These are phyloP conservation scores for Porphyrellus cyaneotinctus DNA, from an alignment of 768 basidiomycete genomes.

Conservation along the genomic window DNA sequence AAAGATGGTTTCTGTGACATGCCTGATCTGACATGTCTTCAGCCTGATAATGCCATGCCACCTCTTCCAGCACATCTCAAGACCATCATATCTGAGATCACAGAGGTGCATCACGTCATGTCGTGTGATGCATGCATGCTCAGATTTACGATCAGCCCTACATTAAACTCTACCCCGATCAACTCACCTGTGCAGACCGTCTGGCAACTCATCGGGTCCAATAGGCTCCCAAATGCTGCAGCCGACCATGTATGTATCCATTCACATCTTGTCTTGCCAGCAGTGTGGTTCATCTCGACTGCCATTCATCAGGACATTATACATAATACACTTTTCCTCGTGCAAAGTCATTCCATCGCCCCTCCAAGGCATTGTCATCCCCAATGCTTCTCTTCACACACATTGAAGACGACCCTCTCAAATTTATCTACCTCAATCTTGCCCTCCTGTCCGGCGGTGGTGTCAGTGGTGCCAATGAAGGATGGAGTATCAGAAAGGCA, in stretches of 20 bases:
- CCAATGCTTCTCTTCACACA: conserved; percentile 85
- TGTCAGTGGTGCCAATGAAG: conserved; percentile 31
- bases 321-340: conserved; percentile 73
- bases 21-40: conserved; percentile 9
- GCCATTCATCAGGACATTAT: conserved; percentile 89
- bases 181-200: conserved; percentile 77
- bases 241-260: conserved; percentile 62
- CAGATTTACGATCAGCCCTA: conserved; percentile 48
- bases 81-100: conserved; percentile 85
- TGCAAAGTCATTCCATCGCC: conserved; percentile 78
- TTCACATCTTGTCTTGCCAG: conserved; percentile 78
- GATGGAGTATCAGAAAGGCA: conserved; percentile 48
- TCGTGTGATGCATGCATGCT: not conserved
- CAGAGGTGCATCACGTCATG: conserved; percentile 51
- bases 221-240: conserved; percentile 61
- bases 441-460: conserved; percentile 51
- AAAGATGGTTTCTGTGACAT: conserved; percentile 44
- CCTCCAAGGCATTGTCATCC: conserved; percentile 86
- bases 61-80: conserved; percentile 89
- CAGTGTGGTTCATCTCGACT: conserved; percentile 86
- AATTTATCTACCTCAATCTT: conserved; percentile 87
- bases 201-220: conserved; percentile 78
- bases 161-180: conserved; percentile 79
- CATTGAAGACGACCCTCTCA: conserved; percentile 93
- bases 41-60: conserved; percentile 79